phyloP scores from a whole-genome alignment of 2,329 filamentous ascomycete genomes.

The Ophiostoma sp. region DNA sequence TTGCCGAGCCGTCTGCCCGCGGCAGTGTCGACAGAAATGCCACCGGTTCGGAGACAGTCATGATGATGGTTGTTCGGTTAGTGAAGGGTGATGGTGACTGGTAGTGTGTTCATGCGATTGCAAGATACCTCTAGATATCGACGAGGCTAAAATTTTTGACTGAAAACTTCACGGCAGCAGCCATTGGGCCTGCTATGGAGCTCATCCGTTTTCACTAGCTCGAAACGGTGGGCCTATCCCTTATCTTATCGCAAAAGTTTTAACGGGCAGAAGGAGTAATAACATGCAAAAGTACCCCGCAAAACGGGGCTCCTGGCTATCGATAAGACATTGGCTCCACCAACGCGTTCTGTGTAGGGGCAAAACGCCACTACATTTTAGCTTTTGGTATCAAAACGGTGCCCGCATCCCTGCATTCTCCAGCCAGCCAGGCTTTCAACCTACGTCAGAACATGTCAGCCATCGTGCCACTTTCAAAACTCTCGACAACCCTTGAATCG shows the following conservation, averaged over 20 bases:
- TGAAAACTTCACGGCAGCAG: not conserved
- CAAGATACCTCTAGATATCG: too few relatives aligned
- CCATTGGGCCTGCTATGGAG: conserved; percentile 5
- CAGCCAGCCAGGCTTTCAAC: not conserved
- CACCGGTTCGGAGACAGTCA: conserved; percentile 43
- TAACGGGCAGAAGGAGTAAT: not conserved
- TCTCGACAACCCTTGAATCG: not conserved
- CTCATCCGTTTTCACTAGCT: conserved; percentile 3
- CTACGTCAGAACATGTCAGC: not conserved
- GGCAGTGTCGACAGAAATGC: conserved; percentile 55
- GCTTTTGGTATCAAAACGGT: not conserved
- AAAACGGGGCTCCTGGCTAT: not conserved
- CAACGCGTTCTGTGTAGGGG: not conserved
- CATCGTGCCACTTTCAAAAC: not conserved
- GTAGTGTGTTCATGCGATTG: too few relatives aligned
- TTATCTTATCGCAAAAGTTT: not conserved
- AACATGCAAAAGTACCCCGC: not conserved
- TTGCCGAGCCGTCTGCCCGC: conserved; percentile 73
- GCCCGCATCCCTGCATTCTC: not conserved
- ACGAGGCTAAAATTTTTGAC: conserved; percentile 16
- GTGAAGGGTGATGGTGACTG: not conserved
- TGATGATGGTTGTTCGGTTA: conserved; percentile 36
- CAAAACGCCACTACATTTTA: conserved; percentile 6
- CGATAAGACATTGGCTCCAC: not conserved
- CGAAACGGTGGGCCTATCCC: conserved; percentile 4